These are phyloP conservation scores for Lodderomyces orthopsilosis DNA, from an alignment of 1,139 yeast genomes.

Conservation along the genomic window DNA sequence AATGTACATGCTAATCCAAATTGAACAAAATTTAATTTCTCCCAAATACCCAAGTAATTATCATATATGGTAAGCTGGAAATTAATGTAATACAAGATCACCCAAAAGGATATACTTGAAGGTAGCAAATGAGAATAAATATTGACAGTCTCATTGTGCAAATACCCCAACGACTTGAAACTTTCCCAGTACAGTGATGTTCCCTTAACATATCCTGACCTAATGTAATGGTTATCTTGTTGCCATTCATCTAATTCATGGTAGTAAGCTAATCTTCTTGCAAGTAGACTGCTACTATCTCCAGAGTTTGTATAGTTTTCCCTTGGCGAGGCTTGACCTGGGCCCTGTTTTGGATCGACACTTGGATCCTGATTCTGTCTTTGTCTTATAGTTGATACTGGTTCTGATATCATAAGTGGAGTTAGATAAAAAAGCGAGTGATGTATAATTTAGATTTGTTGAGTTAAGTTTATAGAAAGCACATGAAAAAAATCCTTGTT, in stretches of 20 bases:
- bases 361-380: not conserved
- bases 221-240: slow-evolving; percentile 75
- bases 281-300: slow-evolving; percentile 1
- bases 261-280: slow-evolving; percentile 21
- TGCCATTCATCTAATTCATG: slow-evolving; percentile 76
- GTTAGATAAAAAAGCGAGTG: not conserved
- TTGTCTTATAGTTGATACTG: not conserved
- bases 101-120: slow-evolving; percentile 38
- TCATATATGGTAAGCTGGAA: slow-evolving; percentile 36
- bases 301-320: too few relatives aligned
- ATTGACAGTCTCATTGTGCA: slow-evolving; percentile 86
- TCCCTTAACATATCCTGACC: slow-evolving; percentile 71
- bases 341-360: not conserved
- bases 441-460: not conserved
- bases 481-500: too few relatives aligned
- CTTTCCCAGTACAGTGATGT: slow-evolving; percentile 55
- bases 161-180: slow-evolving; percentile 53
- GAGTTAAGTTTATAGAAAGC: too few relatives aligned
- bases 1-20: slow-evolving; percentile 41
- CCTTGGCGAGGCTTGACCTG: not conserved
- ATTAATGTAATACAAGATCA: slow-evolving; percentile 24
- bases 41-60: slow-evolving; percentile 43
- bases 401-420: not conserved
- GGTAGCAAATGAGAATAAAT: slow-evolving; percentile 82
- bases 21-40: slow-evolving; percentile 34